phyloP scores from a whole-genome alignment of 225 moss, liverwort and hornwort species.

The Polytrichum commune region DNA sequence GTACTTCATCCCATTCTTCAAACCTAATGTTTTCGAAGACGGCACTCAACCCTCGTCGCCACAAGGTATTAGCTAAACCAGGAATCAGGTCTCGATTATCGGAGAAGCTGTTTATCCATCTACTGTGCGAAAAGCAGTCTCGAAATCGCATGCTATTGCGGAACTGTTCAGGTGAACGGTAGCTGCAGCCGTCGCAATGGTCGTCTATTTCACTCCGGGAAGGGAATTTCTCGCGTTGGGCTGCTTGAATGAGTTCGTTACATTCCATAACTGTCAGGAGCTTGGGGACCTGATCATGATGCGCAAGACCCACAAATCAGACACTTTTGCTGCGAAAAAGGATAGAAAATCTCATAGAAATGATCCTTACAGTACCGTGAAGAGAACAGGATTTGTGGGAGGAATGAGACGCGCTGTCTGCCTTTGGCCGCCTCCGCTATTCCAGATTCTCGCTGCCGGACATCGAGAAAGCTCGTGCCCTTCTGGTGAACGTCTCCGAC shows the following conservation, averaged over 20 bases:
- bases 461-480: background rate
- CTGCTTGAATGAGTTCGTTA: background rate
- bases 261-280: background rate
- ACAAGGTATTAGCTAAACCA: background rate
- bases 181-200: no score
- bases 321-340: background rate
- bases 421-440: background rate
- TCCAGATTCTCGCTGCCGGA: background rate
- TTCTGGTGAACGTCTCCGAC: background rate
- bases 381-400: background rate
- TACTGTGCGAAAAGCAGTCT: no score
- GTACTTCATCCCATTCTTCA: background rate
- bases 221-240: background rate
- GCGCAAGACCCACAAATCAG: background rate
- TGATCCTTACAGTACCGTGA: background rate
- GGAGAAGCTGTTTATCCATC: no score
- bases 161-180: no score
- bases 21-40: background rate
- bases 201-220: no score
- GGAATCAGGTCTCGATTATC: background rate
- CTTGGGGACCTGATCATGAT: constrained; percentile 1
- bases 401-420: background rate
- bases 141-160: no score
- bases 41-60: background rate
- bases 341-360: background rate